phyloP scores from a whole-genome alignment of 768 basidiomycete species.

The Lyophyllum semitale region DNA sequence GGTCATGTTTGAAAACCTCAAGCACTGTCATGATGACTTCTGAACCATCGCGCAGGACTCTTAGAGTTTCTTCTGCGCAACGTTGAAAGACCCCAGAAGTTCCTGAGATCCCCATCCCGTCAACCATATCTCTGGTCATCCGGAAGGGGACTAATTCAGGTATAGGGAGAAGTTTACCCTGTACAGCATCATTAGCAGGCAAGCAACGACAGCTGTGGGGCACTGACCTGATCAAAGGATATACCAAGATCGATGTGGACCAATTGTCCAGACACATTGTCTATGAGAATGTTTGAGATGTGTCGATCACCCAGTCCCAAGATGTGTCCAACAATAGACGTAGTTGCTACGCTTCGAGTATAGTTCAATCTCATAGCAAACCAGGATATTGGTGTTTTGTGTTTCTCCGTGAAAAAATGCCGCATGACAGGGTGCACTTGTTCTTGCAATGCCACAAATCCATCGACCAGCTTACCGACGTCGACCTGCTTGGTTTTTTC shows the following conservation, averaged over 20 bases:
- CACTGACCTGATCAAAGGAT: constrained; percentile 86
- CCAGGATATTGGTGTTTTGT: constrained; percentile 89
- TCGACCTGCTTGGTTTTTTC: constrained; percentile 23
- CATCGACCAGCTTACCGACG: constrained; percentile 13
- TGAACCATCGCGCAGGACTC: constrained; percentile 84
- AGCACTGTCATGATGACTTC: constrained; percentile 92
- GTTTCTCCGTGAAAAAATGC: constrained; percentile 90
- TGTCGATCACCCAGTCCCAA: constrained; percentile 94
- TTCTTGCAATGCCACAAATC: constrained; percentile 38
- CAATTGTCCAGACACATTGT: constrained; percentile 79
- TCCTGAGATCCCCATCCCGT: constrained; percentile 89
- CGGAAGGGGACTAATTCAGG: constrained; percentile 95
- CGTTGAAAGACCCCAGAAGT: constrained; percentile 94
- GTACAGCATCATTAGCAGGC: constrained; percentile 4
- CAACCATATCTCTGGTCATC: constrained; percentile 90
- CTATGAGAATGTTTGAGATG: constrained; percentile 88
- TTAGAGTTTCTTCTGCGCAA: constrained; percentile 92
- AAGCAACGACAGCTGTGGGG: not conserved
- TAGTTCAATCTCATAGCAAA: constrained; percentile 90
- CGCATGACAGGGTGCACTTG: constrained; percentile 85
- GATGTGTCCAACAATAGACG: constrained; percentile 91
- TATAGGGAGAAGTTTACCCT: constrained; percentile 80
- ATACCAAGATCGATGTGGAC: constrained; percentile 97
- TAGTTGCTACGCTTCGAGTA: constrained; percentile 89
- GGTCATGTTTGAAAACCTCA: constrained; percentile 97